Percentiles rank a stretch among this genome's conserved stretches.
Conservation (phyloP, 257 asterid genomes). For the Plectranthus barbatus region DNA sequence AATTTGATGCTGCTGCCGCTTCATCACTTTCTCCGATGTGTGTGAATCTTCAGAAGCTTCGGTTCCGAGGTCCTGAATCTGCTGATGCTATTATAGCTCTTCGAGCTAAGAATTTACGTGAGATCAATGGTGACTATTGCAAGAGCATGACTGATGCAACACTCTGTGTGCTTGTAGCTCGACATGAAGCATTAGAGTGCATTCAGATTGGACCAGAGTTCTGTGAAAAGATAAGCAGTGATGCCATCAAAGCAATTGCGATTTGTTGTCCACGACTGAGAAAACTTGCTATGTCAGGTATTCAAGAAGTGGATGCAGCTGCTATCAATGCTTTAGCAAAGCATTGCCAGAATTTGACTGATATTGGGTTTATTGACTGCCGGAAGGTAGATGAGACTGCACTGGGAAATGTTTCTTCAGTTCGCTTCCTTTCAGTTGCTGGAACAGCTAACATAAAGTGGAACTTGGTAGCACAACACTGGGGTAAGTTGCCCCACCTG, state of each 20-base stretch:
- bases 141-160: slow-evolving; percentile 66
- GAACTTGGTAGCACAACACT: slow-evolving; percentile 39
- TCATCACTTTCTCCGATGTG: slow-evolving; percentile 61
- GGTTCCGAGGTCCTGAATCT: slow-evolving; percentile 71
- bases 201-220: slow-evolving; percentile 79
- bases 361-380: slow-evolving; percentile 72
- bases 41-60: slow-evolving; percentile 51
- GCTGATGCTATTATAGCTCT: slow-evolving; percentile 61
- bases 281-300: slow-evolving; percentile 64
- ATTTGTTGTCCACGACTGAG: slow-evolving; percentile 53
- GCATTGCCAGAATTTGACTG: slow-evolving; percentile 44
- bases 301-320: slow-evolving; percentile 55
- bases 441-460: slow-evolving; percentile 60
- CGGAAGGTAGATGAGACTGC: slow-evolving; percentile 54
- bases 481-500: slow-evolving; percentile 61
- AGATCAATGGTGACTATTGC: slow-evolving; percentile 66
- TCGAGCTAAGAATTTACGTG: slow-evolving; percentile 48
- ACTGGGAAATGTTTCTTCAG: slow-evolving; percentile 43
- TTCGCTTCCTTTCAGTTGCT: slow-evolving; percentile 69
- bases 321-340: slow-evolving; percentile 70
- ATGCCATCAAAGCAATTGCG: slow-evolving; percentile 62
- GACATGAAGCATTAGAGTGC: slow-evolving; percentile 68
- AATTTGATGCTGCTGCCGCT: slow-evolving; percentile 44
- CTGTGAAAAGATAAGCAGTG: slow-evolving; percentile 69
- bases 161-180: slow-evolving; percentile 60